Percentiles rank a stretch among this genome's conserved stretches.
Conservation (phyloP, 148 eudicot genomes). For the Oxyria digyna region DNA sequence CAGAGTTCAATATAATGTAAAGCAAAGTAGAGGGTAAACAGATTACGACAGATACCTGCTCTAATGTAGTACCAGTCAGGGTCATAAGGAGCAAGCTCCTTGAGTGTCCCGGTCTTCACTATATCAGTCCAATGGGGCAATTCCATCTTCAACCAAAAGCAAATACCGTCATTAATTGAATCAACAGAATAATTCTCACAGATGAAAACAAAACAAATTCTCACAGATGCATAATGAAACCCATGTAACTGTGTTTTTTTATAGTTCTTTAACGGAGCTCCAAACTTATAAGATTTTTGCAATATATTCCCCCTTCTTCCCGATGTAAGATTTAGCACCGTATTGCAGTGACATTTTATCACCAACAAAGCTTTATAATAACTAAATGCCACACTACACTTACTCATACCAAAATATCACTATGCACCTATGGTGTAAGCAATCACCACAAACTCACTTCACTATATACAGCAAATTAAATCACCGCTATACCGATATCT, state of each 20-base stretch:
- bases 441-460: not conserved
- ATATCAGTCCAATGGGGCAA: conserved; percentile 62
- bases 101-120: conserved; percentile 44
- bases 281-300: too few species aligned
- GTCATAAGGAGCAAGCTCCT: conserved; percentile 60
- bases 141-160: conserved; percentile 32
- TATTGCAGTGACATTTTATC: too few species aligned
- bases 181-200: not conserved
- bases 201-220: too few species aligned
- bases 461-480: not conserved
- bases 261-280: too few species aligned
- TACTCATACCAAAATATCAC: not conserved
- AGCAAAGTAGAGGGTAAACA: not conserved
- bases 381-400: not conserved
- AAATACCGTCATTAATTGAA: not conserved
- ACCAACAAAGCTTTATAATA: too few species aligned
- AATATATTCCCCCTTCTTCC: too few species aligned
- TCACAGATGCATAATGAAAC: too few species aligned
- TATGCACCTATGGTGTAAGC: not conserved
- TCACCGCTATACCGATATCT: too few species aligned
- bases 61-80: conserved; percentile 59
- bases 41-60: conserved; percentile 29
- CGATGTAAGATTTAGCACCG: too few species aligned
- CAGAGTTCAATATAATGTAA: not conserved
- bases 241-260: too few species aligned